Percentiles rank a stretch among this genome's conserved stretches.
These are phyloP conservation scores for Allium fistulosum DNA, from an alignment of 106 monocot species.

Conservation along the genomic window DNA sequence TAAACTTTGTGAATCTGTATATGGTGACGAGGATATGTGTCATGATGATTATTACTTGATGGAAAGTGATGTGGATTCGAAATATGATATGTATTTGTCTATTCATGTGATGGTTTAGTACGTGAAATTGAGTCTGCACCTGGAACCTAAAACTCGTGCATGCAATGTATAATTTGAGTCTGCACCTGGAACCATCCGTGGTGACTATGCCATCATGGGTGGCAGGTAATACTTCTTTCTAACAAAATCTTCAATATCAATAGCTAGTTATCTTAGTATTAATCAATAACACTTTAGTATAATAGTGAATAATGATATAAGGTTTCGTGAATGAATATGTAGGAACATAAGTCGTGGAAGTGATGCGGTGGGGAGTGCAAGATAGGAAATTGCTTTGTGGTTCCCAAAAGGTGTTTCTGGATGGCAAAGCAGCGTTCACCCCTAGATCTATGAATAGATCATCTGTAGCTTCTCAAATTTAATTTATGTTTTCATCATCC, in stretches of 20 bases:
- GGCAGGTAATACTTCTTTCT: constrained; percentile 50
- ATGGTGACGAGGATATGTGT: no score
- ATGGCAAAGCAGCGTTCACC: no score
- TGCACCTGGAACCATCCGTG: constrained; percentile 87
- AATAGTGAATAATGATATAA: no score
- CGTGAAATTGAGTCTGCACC: constrained; percentile 65
- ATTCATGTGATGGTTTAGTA: constrained; percentile 99
- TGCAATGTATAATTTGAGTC: constrained; percentile 73
- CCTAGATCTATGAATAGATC: constrained; percentile 81
- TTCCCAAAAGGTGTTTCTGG: constrained; percentile 65
- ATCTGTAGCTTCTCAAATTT: no score
- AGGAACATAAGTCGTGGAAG: constrained; percentile 94
- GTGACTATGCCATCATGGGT: no score
- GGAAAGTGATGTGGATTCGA: no score
- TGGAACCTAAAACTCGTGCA: constrained; percentile 80
- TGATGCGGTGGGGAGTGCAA: constrained; percentile 71
- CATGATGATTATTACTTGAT: no score
- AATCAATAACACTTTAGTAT: background rate
- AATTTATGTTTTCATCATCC: no score
- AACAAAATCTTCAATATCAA: no score
- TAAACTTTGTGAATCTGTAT: no score
- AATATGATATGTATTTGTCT: no score
- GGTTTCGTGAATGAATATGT: background rate
- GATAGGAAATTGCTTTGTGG: constrained; percentile 90
- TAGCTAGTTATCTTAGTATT: no score